Base-by-base conservation (phyloP, 306 rosid genomes). In the Senna tora region DNA sequence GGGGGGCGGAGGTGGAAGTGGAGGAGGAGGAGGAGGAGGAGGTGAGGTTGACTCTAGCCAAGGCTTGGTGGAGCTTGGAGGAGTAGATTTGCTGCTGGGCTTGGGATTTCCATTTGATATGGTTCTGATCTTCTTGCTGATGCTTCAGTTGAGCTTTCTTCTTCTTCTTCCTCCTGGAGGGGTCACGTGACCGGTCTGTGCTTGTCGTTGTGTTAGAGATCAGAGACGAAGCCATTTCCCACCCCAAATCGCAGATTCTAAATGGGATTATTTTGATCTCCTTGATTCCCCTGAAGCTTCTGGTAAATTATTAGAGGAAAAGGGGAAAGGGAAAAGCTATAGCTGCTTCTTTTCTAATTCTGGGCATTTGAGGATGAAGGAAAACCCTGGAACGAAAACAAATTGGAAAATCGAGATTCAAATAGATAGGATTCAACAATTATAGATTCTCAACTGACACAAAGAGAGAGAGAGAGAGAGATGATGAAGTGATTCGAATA, bases 11-110 rank as follows among this genome's bases (percentile, higher is more conserved):
- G 13, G 78, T 5, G 6, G 83, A 58, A 6, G 21, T 17, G n/a
- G 55, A 65, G 0, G 74, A 53, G 13, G 78, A 7, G 6, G 83
- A 58, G 9, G 21, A 22, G n/a, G 55, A 65, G 0, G 74, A 53
- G 9, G 75, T 17, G 61, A 75, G 65, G 80, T 81, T 83, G 75
- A 90, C 84, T 65, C 82, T 85, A 61, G 83, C 74, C 22, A 94
- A 61, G 53, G 99, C 96, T 54, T 83, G 92, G 22, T 81, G 85
- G 20, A 94, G 90, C 67, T 89, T 94, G 74, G 88, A 75, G 16
- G 91, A 86, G 81, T 94, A 94, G 76, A 81, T 80, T 78, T 88
- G 91, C 17, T 94, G 92, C 22, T 94, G 97, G 2, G 88, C 51
- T 36, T 87, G 85, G 5, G 99, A 91, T 66, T 91, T 90, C 99